Percentiles rank a stretch among this genome's conserved stretches.
Evolutionary conservation across 805 yeast genomes (phyloP).

Genomic region (Candida koratica): DNA sequence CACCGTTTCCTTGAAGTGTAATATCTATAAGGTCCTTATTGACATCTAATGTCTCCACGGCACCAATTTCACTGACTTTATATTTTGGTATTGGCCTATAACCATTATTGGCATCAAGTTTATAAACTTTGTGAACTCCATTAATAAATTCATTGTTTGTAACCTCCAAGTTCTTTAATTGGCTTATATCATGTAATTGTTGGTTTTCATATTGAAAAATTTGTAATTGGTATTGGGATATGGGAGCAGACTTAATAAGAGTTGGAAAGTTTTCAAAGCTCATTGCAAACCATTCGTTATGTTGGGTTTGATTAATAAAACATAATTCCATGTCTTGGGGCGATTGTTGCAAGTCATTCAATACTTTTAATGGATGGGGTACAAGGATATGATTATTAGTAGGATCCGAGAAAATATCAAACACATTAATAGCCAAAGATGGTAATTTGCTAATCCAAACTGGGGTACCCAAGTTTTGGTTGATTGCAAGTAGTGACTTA

Average conservation of each 20-base stretch:
- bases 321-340: constrained; percentile 34
- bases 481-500: constrained; percentile 71
- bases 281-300: constrained; percentile 80
- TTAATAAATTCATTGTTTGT: constrained; percentile 18
- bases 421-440: constrained; percentile 67
- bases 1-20: constrained; percentile 1
- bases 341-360: constrained; percentile 25
- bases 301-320: constrained; percentile 62
- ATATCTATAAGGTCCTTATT: background rate
- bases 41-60: background rate
- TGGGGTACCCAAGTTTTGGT: constrained; percentile 63
- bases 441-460: constrained; percentile 78
- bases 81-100: constrained; percentile 38
- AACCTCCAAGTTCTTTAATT: constrained; percentile 9
- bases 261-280: constrained; percentile 76
- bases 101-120: constrained; percentile 25
- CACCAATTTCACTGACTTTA: constrained; percentile 18
- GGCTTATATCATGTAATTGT: constrained; percentile 10
- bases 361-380: constrained; percentile 63
- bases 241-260: constrained; percentile 73
- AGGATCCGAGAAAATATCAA: constrained; percentile 57
- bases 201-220: constrained; percentile 25
- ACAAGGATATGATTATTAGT: constrained; percentile 42
- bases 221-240: constrained; percentile 54
- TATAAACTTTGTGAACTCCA: constrained; percentile 35